Conservation (phyloP, 495 filamentous ascomycete genomes). For the Hyaloscypha hepaticicola region DNA sequence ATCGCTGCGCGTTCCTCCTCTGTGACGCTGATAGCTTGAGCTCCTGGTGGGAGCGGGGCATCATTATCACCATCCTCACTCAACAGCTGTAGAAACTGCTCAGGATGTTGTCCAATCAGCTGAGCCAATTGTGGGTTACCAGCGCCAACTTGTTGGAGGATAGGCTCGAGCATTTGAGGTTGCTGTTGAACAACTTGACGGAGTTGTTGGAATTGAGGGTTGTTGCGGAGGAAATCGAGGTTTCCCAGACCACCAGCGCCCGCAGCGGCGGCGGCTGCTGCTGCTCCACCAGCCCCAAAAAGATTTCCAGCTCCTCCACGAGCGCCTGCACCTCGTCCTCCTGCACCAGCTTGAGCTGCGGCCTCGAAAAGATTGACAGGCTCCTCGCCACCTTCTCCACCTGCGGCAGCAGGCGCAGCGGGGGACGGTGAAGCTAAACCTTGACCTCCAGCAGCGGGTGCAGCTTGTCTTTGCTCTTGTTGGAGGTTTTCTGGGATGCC, state of each 20-base stretch:
- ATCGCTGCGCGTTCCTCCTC: slow-evolving; percentile 96
- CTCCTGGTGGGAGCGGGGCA: slow-evolving; percentile 77
- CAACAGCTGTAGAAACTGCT: slow-evolving; percentile 85
- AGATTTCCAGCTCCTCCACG: slow-evolving; percentile 43
- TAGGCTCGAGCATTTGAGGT: slow-evolving; percentile 96
- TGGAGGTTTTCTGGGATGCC: slow-evolving; percentile 86
- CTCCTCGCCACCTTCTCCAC: slow-evolving; percentile 59
- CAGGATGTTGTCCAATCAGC: slow-evolving; percentile 84
- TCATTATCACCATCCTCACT: slow-evolving; percentile 78
- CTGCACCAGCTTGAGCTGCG: slow-evolving; percentile 71
- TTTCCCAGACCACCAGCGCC: slow-evolving; percentile 65
- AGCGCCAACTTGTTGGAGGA: slow-evolving; percentile 91
- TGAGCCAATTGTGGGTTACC: slow-evolving; percentile 93
- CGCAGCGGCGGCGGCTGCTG: slow-evolving; percentile 48
- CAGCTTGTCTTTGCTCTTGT: slow-evolving; percentile 59
- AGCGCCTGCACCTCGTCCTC: slow-evolving; percentile 47
- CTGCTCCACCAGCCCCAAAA: slow-evolving; percentile 53
- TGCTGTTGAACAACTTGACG: slow-evolving; percentile 96
- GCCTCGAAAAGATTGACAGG: slow-evolving; percentile 93
- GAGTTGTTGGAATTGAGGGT: slow-evolving; percentile 96
- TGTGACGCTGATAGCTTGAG: slow-evolving; percentile 86
- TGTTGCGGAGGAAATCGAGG: slow-evolving; percentile 92
- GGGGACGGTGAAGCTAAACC: slow-evolving; percentile 39
- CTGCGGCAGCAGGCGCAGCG: slow-evolving; percentile 37
- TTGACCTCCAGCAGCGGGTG: slow-evolving; percentile 34